These are phyloP conservation scores for Trichoderma sp. DNA, from an alignment of 2,329 filamentous ascomycete genomes.

Conservation along the genomic window DNA sequence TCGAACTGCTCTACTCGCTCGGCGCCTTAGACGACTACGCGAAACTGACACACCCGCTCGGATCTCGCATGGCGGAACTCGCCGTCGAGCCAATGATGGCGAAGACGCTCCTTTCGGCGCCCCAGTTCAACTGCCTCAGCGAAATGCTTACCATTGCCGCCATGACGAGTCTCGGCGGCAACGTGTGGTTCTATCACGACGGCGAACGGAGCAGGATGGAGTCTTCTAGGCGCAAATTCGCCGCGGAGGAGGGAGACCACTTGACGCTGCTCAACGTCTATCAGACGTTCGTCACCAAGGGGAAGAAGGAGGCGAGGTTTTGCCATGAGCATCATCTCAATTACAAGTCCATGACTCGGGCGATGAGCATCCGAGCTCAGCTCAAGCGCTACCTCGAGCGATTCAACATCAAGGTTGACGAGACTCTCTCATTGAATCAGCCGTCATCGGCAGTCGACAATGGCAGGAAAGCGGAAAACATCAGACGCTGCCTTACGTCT, in stretches of 20 bases:
- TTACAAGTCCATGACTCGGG: slow-evolving; percentile 78
- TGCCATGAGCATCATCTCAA: slow-evolving; percentile 87
- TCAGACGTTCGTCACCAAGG: slow-evolving; percentile 80
- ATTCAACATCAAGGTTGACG: slow-evolving; percentile 72
- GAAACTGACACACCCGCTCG: slow-evolving; percentile 86
- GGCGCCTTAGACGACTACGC: slow-evolving; percentile 88
- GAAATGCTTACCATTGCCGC: slow-evolving; percentile 91
- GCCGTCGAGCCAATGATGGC: slow-evolving; percentile 95
- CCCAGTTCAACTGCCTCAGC: slow-evolving; percentile 74
- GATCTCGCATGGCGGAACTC: slow-evolving; percentile 87
- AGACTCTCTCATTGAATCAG: slow-evolving; percentile 53
- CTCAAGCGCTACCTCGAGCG: slow-evolving; percentile 84
- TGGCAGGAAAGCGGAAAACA: slow-evolving; percentile 63
- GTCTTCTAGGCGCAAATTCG: slow-evolving; percentile 75
- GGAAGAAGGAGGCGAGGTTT: slow-evolving; percentile 81
- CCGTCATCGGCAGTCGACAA: slow-evolving; percentile 36
- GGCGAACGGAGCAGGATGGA: slow-evolving; percentile 76
- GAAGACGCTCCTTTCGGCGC: slow-evolving; percentile 77
- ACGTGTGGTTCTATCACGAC: slow-evolving; percentile 79
- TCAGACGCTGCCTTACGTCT: slow-evolving; percentile 80
- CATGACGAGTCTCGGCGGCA: slow-evolving; percentile 86
- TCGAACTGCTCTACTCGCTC: slow-evolving; percentile 84
- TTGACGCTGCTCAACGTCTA: slow-evolving; percentile 93
- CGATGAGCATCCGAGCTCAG: slow-evolving; percentile 84
- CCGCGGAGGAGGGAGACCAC: slow-evolving; percentile 91